phyloP scores from a whole-genome alignment of 441 rosid genomes.

The Gossypium gossypioides region DNA sequence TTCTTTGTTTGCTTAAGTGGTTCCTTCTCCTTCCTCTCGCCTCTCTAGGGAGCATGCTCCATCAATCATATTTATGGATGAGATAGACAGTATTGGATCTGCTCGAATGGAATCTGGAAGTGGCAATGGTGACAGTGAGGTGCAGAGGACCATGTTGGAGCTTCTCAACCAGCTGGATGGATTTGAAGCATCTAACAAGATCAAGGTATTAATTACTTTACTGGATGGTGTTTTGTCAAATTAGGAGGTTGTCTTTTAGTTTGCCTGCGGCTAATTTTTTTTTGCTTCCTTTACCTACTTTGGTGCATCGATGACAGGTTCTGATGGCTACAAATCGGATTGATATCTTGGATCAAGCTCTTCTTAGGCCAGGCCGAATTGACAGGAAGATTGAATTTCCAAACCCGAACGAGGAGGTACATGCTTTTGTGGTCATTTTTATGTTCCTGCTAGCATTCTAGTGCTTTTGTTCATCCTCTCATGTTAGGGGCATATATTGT shows the following conservation, averaged over 20 bases:
- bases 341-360: slow-evolving; percentile 92
- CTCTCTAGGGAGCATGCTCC: slow-evolving; percentile 81
- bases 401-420: slow-evolving; percentile 85
- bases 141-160: slow-evolving; percentile 90
- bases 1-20: neutral
- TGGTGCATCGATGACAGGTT: slow-evolving; percentile 35
- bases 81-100: slow-evolving; percentile 89
- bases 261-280: neutral
- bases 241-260: neutral
- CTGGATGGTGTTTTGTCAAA: neutral
- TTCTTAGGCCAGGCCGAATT: slow-evolving; percentile 86
- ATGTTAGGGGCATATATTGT: neutral
- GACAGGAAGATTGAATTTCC: slow-evolving; percentile 96
- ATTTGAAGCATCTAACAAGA: slow-evolving; percentile 93
- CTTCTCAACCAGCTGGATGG: slow-evolving; percentile 95
- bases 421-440: neutral
- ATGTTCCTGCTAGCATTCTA: neutral
- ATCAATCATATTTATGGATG: slow-evolving; percentile 91
- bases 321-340: slow-evolving; percentile 93
- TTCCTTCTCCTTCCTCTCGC: neutral
- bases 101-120: slow-evolving; percentile 96
- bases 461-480: neutral
- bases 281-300: neutral
- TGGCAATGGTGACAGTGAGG: slow-evolving; percentile 93
- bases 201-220: slow-evolving; percentile 42